Base-by-base conservation (phyloP, 2,329 filamentous ascomycete genomes). In the Scorias spongiosa region DNA sequence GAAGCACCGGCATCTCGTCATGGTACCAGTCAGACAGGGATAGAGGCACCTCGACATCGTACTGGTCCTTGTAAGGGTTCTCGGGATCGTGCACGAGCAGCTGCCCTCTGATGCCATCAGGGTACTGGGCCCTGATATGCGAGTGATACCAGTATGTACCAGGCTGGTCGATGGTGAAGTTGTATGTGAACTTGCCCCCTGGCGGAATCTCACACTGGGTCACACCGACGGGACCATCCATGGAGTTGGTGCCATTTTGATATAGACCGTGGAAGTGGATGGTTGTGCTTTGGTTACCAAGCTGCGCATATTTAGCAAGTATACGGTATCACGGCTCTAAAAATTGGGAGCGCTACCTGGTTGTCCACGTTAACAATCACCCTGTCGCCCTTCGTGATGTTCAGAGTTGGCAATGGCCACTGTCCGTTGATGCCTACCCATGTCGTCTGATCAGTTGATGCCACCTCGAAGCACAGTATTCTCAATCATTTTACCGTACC, bases 251-350 rank as follows among this genome's bases (percentile, higher is more conserved):
- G 10, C 80, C 81, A 51, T 84, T 84, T 56, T 86, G 81, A 55
- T 77, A 85, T 49, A 89, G 70, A 12, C 84, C 84, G 51, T 89
- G 84, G 59, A 83, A 88, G 57, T 89, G 84, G 5, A 88, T 67
- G 32, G 71, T 74, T 8, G 80, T 81, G 10, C 71, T 74, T 51
- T 74, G 60, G 50, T 86, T 82, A 10, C 67, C 65, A 1, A 81
- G 74, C 56, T 59, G 39, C 15, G 9, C 9, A 4, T 12, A 36
- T 7, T 36, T 15, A 36, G 32, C 32, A 36, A 32, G 3, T 9
- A 15, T 7, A 7, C 20, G 20, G 4, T 7, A 26, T 26, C 20
- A 26, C 4, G 4, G 20, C 7, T 26, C 20, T 26, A 26, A 4
- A 7, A 26, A 7, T 3, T 3, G 20, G 20, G 20, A 26, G 20